These are phyloP conservation scores for Neocallimastix lanati DNA, from an alignment of 192 early-diverging fungal species.

Conservation along the genomic window DNA sequence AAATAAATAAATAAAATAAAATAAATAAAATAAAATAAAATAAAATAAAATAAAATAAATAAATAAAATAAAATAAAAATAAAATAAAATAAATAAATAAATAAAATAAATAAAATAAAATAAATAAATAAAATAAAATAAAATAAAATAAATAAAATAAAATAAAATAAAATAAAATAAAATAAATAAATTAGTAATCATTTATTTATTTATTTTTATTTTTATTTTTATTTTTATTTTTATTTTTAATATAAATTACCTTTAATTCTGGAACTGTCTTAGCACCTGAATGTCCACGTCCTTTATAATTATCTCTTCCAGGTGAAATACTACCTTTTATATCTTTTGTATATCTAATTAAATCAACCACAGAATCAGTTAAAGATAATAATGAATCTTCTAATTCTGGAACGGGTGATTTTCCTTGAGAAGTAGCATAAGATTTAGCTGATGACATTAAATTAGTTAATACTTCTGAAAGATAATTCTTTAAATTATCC, in stretches of 20 bases:
- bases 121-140: too few relatives aligned
- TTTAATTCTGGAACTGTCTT: not conserved
- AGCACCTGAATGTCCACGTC: not conserved
- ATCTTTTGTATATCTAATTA: not conserved
- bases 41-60: too few relatives aligned
- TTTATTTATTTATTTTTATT: too few relatives aligned
- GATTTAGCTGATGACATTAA: conserved; percentile 57
- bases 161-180: too few relatives aligned
- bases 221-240: too few relatives aligned
- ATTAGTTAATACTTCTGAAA: conserved; percentile 42
- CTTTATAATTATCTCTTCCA: not conserved
- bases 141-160: too few relatives aligned
- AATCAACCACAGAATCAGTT: not conserved
- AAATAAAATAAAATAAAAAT: too few relatives aligned
- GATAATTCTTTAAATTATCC: conserved; percentile 29
- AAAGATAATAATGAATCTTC: not conserved
- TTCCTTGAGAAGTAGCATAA: conserved; percentile 29
- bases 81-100: too few relatives aligned
- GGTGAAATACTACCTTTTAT: not conserved
- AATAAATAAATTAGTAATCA: too few relatives aligned
- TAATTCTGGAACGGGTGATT: not conserved
- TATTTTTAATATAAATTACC: not conserved
- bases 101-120: too few relatives aligned
- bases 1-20: too few relatives aligned
- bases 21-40: too few relatives aligned